Evolutionary conservation across 179 eudicot species (phyloP).

Genomic region (Spinacia oleracea): DNA sequence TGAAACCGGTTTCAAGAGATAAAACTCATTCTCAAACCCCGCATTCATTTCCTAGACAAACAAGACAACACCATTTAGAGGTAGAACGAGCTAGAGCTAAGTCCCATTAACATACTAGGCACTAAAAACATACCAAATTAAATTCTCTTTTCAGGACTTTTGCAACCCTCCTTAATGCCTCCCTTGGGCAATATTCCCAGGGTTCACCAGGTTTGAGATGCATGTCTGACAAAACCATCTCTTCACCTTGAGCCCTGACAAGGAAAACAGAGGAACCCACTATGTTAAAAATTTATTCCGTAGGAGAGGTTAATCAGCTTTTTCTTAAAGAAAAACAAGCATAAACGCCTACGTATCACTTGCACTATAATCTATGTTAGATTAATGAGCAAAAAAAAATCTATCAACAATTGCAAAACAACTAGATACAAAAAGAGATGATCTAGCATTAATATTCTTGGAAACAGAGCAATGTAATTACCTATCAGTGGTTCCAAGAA

Average conservation of each 20-base stretch:
- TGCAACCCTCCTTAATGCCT: constrained; percentile 64
- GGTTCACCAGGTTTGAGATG: constrained; percentile 75
- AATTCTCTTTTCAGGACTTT: constrained; percentile 86
- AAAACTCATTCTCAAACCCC: constrained; percentile 94
- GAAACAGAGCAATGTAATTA: background rate
- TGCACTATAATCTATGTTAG: background rate
- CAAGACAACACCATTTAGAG: constrained; percentile 21
- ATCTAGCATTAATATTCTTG: background rate
- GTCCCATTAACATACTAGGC: background rate
- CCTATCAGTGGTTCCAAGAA: background rate
- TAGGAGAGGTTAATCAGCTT: background rate
- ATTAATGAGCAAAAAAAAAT: background rate
- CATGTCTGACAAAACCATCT: constrained; percentile 97
- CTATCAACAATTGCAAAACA: background rate
- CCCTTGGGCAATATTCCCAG: constrained; percentile 99
- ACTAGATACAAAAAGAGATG: background rate
- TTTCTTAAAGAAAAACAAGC: background rate
- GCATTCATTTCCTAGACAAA: constrained; percentile 79
- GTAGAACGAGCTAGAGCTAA: background rate
- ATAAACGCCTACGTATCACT: background rate
- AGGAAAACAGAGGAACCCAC: constrained; percentile 17
- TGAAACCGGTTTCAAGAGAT: constrained; percentile 56
- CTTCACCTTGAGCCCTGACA: constrained; percentile 70
- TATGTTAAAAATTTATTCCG: background rate
- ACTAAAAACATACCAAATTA: constrained; percentile 59